Conservation (phyloP, 805 yeast genomes). For the Yarrowia porcina region DNA sequence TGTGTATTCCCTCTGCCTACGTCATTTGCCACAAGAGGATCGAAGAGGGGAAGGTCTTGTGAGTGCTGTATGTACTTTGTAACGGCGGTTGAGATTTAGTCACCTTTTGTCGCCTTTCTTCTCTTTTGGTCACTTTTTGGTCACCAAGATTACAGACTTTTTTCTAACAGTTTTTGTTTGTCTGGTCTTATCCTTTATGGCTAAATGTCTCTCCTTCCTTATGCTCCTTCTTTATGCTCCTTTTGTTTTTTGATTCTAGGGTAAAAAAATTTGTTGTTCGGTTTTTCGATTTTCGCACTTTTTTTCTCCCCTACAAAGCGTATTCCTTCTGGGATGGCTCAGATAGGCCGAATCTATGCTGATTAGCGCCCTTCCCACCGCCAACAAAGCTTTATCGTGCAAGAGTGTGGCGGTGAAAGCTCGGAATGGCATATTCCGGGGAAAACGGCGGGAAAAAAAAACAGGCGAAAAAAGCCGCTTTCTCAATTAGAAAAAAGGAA, state of each 20-base stretch:
- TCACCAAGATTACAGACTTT: too few relatives aligned
- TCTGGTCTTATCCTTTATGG: too few relatives aligned
- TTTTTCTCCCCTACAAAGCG: not conserved
- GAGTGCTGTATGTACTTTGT: too few relatives aligned
- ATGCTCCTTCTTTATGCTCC: too few relatives aligned
- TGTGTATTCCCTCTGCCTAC: too few relatives aligned
- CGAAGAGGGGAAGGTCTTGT: not conserved
- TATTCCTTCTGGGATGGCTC: slow-evolving; percentile 10
- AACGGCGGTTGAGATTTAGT: too few relatives aligned
- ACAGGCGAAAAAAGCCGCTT: not conserved
- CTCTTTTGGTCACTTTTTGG: too few relatives aligned
- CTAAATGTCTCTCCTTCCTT: too few relatives aligned
- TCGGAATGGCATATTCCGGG: not conserved
- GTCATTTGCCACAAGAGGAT: not conserved
- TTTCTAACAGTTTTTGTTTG: too few relatives aligned
- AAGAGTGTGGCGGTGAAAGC: slow-evolving; percentile 4
- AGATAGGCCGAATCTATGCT: slow-evolving; percentile 23
- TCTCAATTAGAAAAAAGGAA: not conserved
- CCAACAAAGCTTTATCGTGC: not conserved
- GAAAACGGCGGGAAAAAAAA: too few relatives aligned
- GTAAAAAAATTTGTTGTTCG: too few relatives aligned
- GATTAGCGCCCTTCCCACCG: slow-evolving; percentile 13
- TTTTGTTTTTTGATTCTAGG: not conserved
- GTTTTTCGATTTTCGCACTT: not conserved
- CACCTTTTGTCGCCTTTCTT: too few relatives aligned